Evolutionary conservation across 2,329 filamentous ascomycete genomes (phyloP).

Genomic region (Fusarium phyllophilum): DNA sequence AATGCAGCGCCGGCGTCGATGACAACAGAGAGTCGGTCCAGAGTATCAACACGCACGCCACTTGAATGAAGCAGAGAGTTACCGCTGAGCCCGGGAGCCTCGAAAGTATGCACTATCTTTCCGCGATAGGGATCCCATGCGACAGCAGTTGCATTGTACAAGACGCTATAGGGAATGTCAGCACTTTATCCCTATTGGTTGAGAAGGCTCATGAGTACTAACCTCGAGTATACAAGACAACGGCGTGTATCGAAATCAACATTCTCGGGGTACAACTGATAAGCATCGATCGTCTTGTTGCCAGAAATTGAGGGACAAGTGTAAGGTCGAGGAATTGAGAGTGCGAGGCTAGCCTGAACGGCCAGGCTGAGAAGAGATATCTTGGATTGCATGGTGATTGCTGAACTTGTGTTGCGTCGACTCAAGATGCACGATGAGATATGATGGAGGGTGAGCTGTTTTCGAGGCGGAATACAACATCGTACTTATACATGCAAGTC

Average conservation of each 20-base stretch:
- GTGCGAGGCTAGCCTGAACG: neutral
- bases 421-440: neutral
- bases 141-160: slow-evolving; percentile 12
- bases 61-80: slow-evolving; percentile 38
- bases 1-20: slow-evolving; percentile 50
- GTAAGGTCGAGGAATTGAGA: neutral
- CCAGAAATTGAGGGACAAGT: neutral
- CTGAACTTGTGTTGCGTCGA: too few relatives aligned
- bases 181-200: accelerated
- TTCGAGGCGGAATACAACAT: neutral
- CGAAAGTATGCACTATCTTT: slow-evolving; percentile 39
- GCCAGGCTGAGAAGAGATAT: neutral
- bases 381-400: neutral
- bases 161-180: neutral
- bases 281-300: neutral
- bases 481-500: neutral
- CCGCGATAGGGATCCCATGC: slow-evolving; percentile 25
- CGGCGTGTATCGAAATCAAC: slow-evolving; percentile 15
- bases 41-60: slow-evolving; percentile 49
- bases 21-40: slow-evolving; percentile 49
- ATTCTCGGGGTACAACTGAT: slow-evolving; percentile 13
- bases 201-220: neutral
- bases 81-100: slow-evolving; percentile 45
- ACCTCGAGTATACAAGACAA: slow-evolving; percentile 13
- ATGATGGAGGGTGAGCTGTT: too few relatives aligned